Base-by-base conservation (phyloP, 768 basidiomycete species). In the Lactifluus piperatus region DNA sequence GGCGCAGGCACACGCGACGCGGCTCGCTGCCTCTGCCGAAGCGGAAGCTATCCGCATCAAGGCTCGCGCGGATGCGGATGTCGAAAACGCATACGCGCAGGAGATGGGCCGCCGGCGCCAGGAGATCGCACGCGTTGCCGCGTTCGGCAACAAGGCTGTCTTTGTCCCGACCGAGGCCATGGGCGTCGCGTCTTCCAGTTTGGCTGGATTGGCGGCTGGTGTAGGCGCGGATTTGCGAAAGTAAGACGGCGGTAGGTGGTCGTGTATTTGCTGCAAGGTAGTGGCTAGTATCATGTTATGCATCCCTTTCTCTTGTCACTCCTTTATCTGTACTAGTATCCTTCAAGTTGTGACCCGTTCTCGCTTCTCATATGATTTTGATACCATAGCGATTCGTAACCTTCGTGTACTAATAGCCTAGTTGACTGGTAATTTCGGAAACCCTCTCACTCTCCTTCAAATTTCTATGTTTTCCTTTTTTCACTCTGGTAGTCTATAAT, bases 1-100 rank as follows among this genome's bases (percentile, higher is more conserved):
- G 64, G 90, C 90, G 1, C 79, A 84, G 46, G 88, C 89, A 1
- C 83, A 89, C 67, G 88, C 88, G 2, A 90, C 84, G 1, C 78
- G 83, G n/a, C 68, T 91, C 60, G 79, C 81, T 6, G 87, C 87
- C 1, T 79, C 86, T 62, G 90, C 91, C 1, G 87, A 90, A 11
- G 85, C 88, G 0, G 78, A 79, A 62, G 85, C 88, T 0, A 74
- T 82, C 47, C 79, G 80, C 39, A 79, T 82, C 65, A 86, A 81
- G 66, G 82, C 86, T 0, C 62, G 72, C 3, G 87, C 88, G 1
- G 87, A 89, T 62, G 73, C 76, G 4, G 71, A 76, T 34, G 83
- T 90, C 18, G 62, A 72, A 20, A 84, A 90, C 64, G 72, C 64
- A 51, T 91, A 85, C 66, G 88, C 89, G 0, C 78, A 83, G 44